These are phyloP conservation scores for Neurospora terricola DNA, from an alignment of 495 filamentous ascomycete species.

Conservation along the genomic window DNA sequence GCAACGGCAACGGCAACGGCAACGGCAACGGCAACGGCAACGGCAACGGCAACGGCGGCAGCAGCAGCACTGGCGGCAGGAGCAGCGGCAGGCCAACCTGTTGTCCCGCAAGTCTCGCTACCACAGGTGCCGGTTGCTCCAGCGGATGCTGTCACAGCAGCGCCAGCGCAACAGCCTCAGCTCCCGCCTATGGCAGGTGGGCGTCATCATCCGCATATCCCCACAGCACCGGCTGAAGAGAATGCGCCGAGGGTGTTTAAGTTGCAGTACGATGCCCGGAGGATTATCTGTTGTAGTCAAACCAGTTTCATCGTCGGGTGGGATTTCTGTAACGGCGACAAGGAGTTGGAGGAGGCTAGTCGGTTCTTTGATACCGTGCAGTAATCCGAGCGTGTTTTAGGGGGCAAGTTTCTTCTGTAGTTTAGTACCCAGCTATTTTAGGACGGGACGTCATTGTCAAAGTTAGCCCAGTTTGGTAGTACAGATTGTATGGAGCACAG, in stretches of 20 bases:
- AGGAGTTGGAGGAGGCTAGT: slow-evolving; percentile 68
- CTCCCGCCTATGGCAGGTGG: neutral
- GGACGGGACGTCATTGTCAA: neutral
- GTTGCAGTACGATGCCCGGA: slow-evolving; percentile 86
- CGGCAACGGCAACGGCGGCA: neutral
- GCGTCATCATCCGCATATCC: slow-evolving; percentile 11
- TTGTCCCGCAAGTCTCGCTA: neutral
- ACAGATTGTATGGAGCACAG: neutral
- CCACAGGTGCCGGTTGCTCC: neutral
- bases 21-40: too few relatives aligned
- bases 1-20: too few relatives aligned
- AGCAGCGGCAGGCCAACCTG: neutral
- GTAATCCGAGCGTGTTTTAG: slow-evolving; percentile 10
- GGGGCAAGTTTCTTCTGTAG: neutral
- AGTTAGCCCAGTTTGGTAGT: neutral
- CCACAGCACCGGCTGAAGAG: slow-evolving; percentile 14
- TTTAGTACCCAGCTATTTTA: neutral
- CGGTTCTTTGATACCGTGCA: slow-evolving; percentile 62
- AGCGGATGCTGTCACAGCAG: neutral
- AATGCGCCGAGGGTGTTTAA: slow-evolving; percentile 81
- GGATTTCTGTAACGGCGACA: slow-evolving; percentile 92
- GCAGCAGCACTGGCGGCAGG: neutral
- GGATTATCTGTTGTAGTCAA: slow-evolving; percentile 90
- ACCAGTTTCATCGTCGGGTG: slow-evolving; percentile 88
- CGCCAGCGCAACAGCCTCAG: neutral